Base-by-base conservation (phyloP, 169 alveolate genomes). In the Sarcocystis neurona region DNA sequence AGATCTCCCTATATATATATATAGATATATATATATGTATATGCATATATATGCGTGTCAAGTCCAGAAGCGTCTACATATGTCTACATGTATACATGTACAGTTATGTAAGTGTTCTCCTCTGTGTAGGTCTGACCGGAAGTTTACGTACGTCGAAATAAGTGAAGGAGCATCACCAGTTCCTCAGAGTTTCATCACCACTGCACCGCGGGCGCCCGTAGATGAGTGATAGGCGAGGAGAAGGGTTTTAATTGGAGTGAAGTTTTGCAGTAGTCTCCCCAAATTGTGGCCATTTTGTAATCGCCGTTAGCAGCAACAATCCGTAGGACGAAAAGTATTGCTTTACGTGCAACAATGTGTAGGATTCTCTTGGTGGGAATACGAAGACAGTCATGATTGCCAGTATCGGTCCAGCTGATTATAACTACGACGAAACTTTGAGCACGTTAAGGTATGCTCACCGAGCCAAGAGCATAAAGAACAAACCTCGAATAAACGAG, bases 321-420 rank as follows among this genome's bases (percentile, higher is more conserved):
- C 27, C 39, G 72, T 60, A 23, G 12, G 44, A 12, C 46, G 10
- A 10, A 10, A 15, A 50, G 27, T 10, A 12, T 23, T 37, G 37
- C 18, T 20, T 43, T 10, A 32, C n/a, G n/a, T n/a, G n/a, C n/a
- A n/a, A n/a, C n/a, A n/a, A n/a, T n/a, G n/a, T n/a, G n/a, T 79
- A 95, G 96, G 99, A 96, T 86, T 95, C 98, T 37, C 90, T 97
- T 32, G 98, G 98, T 72, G 98, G 98, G 85, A 97, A 97, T 93
- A 97, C 98, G 18, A 96, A 85, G 92, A 97, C 99, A 8, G 97
- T 96, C 39, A 97, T 97, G 98, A 94, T 96, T 30, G 98, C 99
- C 10, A 97, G 95, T 60, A 89, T 96, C 15, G 97, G 98, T 8
- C 99, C 99, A 18, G 98, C 98, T 0, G 97, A 95, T 91, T 95